These are phyloP conservation scores for Naematelia encephala DNA, from an alignment of 768 basidiomycete genomes.

Conservation along the genomic window DNA sequence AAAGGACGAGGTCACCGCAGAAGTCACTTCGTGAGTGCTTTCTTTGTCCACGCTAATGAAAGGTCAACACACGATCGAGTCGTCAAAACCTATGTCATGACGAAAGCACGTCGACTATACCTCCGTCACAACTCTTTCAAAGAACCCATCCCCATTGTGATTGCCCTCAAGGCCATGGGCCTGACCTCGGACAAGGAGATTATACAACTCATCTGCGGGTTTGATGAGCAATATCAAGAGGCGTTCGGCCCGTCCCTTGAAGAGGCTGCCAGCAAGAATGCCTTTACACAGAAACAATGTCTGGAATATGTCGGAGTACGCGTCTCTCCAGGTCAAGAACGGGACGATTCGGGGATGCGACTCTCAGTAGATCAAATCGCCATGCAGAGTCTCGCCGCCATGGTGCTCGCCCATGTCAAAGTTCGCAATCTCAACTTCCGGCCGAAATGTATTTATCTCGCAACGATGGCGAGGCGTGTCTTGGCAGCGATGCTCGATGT, in stretches of 20 bases:
- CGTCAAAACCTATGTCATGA: conserved; percentile 95
- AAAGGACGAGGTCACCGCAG: conserved; percentile 88
- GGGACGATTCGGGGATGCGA: conserved; percentile 34
- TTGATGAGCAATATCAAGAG: conserved; percentile 78
- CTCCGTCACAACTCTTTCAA: conserved; percentile 96
- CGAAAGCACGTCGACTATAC: conserved; percentile 91
- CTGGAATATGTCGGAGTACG: conserved; percentile 91
- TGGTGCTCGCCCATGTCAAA: conserved; percentile 93
- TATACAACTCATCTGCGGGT: conserved; percentile 86
- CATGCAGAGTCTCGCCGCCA: conserved; percentile 91
- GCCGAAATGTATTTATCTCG: conserved; percentile 93
- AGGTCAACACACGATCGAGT: conserved; percentile 60
- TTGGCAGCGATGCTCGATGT: conserved; percentile 95
- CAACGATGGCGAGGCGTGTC: conserved; percentile 93
- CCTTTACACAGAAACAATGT: conserved; percentile 90
- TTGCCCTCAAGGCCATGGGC: conserved; percentile 94
- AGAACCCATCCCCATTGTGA: conserved; percentile 92
- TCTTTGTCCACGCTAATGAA: conserved; percentile 59
- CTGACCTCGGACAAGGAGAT: conserved; percentile 98
- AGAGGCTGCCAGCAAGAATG: conserved; percentile 65
- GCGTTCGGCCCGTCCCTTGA: conserved; percentile 89
- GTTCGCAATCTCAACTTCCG: conserved; percentile 84
- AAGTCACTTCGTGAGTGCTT: conserved; percentile 82
- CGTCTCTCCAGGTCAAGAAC: conserved; percentile 73
- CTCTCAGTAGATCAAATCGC: conserved; percentile 78